Base-by-base conservation (phyloP, 805 yeast species). In the Priceomyces medius region DNA sequence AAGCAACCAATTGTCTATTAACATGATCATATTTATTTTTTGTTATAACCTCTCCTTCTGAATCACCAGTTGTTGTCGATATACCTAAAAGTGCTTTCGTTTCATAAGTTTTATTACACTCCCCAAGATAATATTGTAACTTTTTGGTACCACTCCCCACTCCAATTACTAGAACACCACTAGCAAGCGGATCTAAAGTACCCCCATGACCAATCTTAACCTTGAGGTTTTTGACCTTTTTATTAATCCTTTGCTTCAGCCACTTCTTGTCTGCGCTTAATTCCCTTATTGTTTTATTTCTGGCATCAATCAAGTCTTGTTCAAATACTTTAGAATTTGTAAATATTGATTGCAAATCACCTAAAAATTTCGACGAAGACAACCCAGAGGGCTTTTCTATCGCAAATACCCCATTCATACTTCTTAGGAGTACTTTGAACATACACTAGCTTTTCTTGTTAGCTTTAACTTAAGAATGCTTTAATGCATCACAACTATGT, bases 171-270 rank as follows among this genome's bases (percentile, higher is more conserved):
- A 87, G 62, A 1, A 91, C 90, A 8, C 99, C 99, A n/a, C 89
- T 81, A 0, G 99, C 99, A 32, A 87, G 64, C 0, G 98, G 97
- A 56, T 93, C 99, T 28, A 93, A 69, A 0, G 99, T 93, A 7
- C 99, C 99, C 14, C 99, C 99, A 61, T 93, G 99, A 1, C 99
- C 99, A 72, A 91, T 84, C 56, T 93, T 93, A 24, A 90, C 81
- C 52, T 81, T 82, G 3, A 77, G 67, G 23, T 71, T 71, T 18
- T 74, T 66, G 20, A 76, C 68, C 43, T 77, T 76, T 40, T 77
- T 74, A 44, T 76, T 73, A 33, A 79, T 73, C 27, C 79, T 71
- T 41, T 66, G 71, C 39, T 71, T 62, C 42, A 77, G 69, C 56
- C 69, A 63, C 41, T 60, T 58, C 37, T 61, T 63, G 55, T 67